phyloP scores from a whole-genome alignment of 2,329 filamentous ascomycete species.

The Calonectria honghensis region DNA sequence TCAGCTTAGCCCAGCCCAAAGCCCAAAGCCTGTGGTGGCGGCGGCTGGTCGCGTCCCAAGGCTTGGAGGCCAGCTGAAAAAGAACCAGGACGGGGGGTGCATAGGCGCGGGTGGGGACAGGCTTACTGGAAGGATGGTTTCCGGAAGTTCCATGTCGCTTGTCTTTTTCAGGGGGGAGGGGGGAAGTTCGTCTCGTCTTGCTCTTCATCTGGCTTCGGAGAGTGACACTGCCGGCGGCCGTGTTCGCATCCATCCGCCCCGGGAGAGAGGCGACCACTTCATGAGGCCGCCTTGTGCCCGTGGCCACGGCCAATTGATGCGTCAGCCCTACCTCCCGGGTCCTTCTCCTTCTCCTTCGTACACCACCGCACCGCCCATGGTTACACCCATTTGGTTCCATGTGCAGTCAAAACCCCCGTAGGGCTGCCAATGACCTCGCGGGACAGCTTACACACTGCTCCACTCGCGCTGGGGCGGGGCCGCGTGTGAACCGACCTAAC shows the following conservation, averaged over 20 bases:
- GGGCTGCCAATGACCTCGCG: conserved; percentile 21
- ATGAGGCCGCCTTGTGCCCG: neutral
- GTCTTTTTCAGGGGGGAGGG: neutral
- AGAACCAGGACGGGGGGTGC: conserved; percentile 5
- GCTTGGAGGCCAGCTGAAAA: conserved; percentile 19
- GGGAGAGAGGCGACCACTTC: neutral
- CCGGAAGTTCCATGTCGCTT: conserved; percentile 15
- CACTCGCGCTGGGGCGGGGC: conserved; percentile 2
- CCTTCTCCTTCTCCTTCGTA: neutral
- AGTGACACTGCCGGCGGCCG: neutral
- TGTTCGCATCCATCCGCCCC: neutral
- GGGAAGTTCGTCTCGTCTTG: neutral
- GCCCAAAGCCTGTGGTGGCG: conserved; percentile 4
- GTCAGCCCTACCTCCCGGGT: neutral
- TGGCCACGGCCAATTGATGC: neutral
- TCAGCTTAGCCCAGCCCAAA: conserved; percentile 17
- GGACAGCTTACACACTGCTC: conserved; percentile 3
- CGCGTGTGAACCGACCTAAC: neutral
- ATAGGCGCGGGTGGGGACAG: conserved; percentile 11
- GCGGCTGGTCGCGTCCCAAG: conserved; percentile 16
- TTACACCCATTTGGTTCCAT: conserved; percentile 8
- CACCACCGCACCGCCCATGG: conserved; percentile 7
- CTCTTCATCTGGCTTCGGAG: neutral
- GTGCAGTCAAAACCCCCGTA: conserved; percentile 9
- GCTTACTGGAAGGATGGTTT: conserved; percentile 17